A percentile compares a stretch with the other conserved stretches of the same genome.
phyloP scores from a whole-genome alignment of 495 filamentous ascomycete genomes.

The Penicillium tannophilum region DNA sequence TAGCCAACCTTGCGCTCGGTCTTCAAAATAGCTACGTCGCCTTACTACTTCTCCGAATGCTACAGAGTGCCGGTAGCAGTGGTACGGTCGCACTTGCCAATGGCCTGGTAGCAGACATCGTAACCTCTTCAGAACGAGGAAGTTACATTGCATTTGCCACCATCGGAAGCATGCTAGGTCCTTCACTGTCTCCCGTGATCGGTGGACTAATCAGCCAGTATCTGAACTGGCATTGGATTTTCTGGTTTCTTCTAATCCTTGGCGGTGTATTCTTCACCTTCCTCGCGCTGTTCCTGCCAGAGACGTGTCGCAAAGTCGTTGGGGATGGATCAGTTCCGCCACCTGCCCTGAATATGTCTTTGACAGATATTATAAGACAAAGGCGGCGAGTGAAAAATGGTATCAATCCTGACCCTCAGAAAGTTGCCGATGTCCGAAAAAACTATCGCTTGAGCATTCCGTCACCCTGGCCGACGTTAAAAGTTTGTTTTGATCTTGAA shows the following conservation, averaged over 20 bases:
- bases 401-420: conserved; percentile 11
- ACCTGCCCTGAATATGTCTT: conserved; percentile 21
- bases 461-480: conserved; percentile 66
- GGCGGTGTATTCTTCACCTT: conserved; percentile 63
- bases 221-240: conserved; percentile 71
- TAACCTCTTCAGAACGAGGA: conserved; percentile 49
- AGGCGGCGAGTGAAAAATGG: conserved; percentile 15
- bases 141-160: conserved; percentile 44
- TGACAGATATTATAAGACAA: conserved; percentile 29
- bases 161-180: conserved; percentile 39
- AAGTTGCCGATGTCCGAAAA: conserved; percentile 22
- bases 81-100: conserved; percentile 48
- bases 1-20: conserved; percentile 52
- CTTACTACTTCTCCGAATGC: conserved; percentile 48
- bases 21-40: conserved; percentile 49
- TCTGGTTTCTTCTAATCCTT: conserved; percentile 80
- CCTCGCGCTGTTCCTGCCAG: conserved; percentile 67
- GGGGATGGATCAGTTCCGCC: conserved; percentile 62
- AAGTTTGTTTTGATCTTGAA: conserved; percentile 62
- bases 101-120: conserved; percentile 49
- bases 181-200: conserved; percentile 62
- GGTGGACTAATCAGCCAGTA: conserved; percentile 73
- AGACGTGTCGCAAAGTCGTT: conserved; percentile 70
- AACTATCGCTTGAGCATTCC: conserved; percentile 59
- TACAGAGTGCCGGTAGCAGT: conserved; percentile 54